These are phyloP conservation scores for Pythium coloratum DNA, from an alignment of 352 stramenopile genomes.

Conservation along the genomic window DNA sequence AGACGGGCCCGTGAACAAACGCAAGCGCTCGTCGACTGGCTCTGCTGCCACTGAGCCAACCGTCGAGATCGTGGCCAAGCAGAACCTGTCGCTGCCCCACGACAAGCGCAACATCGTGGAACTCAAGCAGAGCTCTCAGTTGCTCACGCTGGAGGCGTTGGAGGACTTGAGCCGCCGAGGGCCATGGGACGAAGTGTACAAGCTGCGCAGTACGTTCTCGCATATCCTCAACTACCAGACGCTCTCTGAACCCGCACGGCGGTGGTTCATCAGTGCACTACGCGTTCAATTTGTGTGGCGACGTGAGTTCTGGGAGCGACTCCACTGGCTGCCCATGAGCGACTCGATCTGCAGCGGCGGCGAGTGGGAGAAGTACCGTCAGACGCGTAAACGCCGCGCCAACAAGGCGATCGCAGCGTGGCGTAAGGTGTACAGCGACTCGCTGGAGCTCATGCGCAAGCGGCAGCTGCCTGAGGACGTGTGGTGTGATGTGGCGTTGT, in stretches of 20 bases:
- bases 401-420: constrained; percentile 39
- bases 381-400: constrained; percentile 39
- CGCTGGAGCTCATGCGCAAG: constrained; percentile 45
- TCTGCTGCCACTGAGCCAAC: not conserved
- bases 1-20: constrained; percentile 1
- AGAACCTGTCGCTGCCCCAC: constrained; percentile 39
- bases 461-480: constrained; percentile 37
- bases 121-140: constrained; percentile 41
- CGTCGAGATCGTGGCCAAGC: constrained; percentile 30
- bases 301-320: constrained; percentile 47
- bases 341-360: constrained; percentile 38
- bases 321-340: constrained; percentile 51
- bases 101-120: constrained; percentile 43
- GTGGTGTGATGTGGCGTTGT: constrained; percentile 44
- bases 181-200: constrained; percentile 48
- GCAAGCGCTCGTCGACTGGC: constrained; percentile 14
- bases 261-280: constrained; percentile 38
- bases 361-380: constrained; percentile 41
- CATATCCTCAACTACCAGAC: constrained; percentile 32
- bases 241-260: constrained; percentile 27
- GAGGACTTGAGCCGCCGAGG: constrained; percentile 28
- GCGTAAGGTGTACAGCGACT: constrained; percentile 46
- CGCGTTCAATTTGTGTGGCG: constrained; percentile 46
- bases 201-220: constrained; percentile 30
- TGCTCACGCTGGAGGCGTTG: constrained; percentile 30